Percentiles rank a stretch among this genome's conserved stretches.
These are phyloP conservation scores for Diaporthe vaccinii DNA, from an alignment of 2,329 filamentous ascomycete genomes.

Conservation along the genomic window DNA sequence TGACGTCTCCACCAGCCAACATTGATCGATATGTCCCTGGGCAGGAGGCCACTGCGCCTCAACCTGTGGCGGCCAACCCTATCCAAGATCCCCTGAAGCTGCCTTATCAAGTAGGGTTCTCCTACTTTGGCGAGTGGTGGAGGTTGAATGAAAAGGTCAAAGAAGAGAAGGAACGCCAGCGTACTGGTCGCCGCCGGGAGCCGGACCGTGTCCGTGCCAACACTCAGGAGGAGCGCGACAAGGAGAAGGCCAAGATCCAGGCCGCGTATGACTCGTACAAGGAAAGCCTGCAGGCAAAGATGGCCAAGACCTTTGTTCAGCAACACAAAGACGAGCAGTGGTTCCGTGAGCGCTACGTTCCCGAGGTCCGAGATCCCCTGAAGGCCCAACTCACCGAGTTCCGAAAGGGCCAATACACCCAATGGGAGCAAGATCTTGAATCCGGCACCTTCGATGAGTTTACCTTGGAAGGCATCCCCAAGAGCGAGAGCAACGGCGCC, in stretches of 20 bases:
- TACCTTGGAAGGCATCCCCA: constrained; percentile 92
- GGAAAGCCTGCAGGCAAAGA: constrained; percentile 78
- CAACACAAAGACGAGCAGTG: constrained; percentile 97
- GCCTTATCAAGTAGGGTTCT: constrained; percentile 86
- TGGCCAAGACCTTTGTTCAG: constrained; percentile 90
- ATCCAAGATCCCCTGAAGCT: constrained; percentile 79
- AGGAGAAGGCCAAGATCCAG: constrained; percentile 84
- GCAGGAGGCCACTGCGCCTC: constrained; percentile 67
- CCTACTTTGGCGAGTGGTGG: constrained; percentile 91
- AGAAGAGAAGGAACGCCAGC: constrained; percentile 80
- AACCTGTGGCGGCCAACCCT: constrained; percentile 70
- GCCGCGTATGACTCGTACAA: constrained; percentile 76
- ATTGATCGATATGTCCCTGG: constrained; percentile 90
- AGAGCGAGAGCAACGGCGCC: constrained; percentile 89
- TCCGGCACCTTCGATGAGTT: constrained; percentile 93
- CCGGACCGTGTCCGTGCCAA: constrained; percentile 75
- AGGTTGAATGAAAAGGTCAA: constrained; percentile 85
- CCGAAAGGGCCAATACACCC: constrained; percentile 81
- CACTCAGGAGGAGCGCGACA: constrained; percentile 79
- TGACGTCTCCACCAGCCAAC: constrained; percentile 75
- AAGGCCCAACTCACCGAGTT: constrained; percentile 83
- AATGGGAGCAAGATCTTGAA: constrained; percentile 92
- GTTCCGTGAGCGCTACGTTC: constrained; percentile 96
- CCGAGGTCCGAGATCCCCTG: constrained; percentile 83
- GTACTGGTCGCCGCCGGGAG: constrained; percentile 77